Conservation (phyloP, 106 monocot species). For the Dendrobium huoshanense region DNA sequence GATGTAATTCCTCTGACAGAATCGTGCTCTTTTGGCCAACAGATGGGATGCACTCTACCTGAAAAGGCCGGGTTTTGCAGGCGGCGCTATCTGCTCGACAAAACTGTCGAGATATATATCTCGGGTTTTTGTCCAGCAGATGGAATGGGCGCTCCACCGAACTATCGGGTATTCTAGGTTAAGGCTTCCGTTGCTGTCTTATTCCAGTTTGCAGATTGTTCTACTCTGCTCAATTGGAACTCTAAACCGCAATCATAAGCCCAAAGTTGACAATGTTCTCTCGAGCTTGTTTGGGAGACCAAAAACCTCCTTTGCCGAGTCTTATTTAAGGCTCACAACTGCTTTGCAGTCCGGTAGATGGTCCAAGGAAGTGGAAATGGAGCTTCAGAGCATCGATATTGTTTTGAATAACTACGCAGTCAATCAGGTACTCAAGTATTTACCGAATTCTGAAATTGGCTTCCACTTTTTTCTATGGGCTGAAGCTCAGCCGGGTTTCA, state of each 20-base stretch:
- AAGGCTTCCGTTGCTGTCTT: conserved; percentile 3
- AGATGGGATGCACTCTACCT: conserved; percentile 25
- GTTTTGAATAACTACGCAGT: conserved; percentile 49
- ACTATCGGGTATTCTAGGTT: conserved; percentile 6
- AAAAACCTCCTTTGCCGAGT: conserved; percentile 10
- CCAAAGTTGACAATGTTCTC: conserved; percentile 14
- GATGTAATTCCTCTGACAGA: conserved; percentile 34
- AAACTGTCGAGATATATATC: conserved; percentile 18
- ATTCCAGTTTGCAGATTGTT: conserved; percentile 8
- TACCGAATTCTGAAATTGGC: conserved; percentile 50
- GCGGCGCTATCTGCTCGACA: conserved; percentile 20
- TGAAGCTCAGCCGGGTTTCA: conserved; percentile 47
- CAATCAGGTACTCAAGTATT: conserved; percentile 56
- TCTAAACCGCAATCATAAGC: background rate
- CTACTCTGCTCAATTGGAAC: conserved; percentile 6
- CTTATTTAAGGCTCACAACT: conserved; percentile 16
- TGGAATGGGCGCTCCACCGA: conserved; percentile 27
- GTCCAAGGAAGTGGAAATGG: conserved; percentile 52
- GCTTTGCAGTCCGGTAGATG: conserved; percentile 30
- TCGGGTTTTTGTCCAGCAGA: conserved; percentile 20
- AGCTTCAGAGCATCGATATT: conserved; percentile 31
- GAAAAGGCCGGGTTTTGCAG: background rate
- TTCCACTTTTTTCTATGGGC: conserved; percentile 75
- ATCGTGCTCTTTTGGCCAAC: conserved; percentile 22
- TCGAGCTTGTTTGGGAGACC: conserved; percentile 23